Conservation (phyloP, 805 yeast species). For the Zygosaccharomyces rouxii region DNA sequence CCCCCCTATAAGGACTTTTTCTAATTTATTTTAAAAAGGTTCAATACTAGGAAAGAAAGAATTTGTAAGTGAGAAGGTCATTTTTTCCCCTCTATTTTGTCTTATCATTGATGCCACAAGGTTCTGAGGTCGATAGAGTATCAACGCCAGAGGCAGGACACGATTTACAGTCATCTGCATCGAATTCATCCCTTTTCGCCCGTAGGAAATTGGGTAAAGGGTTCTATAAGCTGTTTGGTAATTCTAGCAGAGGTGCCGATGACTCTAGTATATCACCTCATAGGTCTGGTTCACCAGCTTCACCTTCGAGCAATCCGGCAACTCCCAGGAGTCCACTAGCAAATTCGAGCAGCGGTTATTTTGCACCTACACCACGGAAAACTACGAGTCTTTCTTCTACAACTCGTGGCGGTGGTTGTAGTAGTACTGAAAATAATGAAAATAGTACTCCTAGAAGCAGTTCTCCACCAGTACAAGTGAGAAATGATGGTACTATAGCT, state of each 20-base stretch:
- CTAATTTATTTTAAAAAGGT: background rate
- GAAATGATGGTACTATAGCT: constrained; percentile 5
- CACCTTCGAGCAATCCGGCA: background rate
- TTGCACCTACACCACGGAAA: background rate
- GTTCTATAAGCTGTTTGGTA: constrained; percentile 12
- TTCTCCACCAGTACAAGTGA: background rate
- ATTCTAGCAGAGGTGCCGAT: background rate
- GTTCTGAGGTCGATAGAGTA: constrained; percentile 2
- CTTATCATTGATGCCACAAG: constrained; percentile 10
- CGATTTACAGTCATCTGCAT: constrained; percentile 10
- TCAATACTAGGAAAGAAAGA: background rate
- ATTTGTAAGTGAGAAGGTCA: background rate
- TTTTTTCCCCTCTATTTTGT: background rate
- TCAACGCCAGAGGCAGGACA: constrained; percentile 10
- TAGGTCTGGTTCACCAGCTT: background rate
- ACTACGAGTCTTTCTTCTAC: background rate
- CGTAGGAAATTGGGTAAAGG: constrained; percentile 11
- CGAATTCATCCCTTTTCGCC: constrained; percentile 11
- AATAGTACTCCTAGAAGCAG: background rate
- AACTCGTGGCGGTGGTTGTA: background rate
- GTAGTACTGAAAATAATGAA: background rate
- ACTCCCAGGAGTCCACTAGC: constrained; percentile 1
- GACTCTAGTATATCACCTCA: background rate
- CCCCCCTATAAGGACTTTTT: background rate
- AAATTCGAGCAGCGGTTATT: background rate